Evolutionary conservation across 2,329 filamentous ascomycete genomes (phyloP).

Genomic region (Aspergillus amoenus): DNA sequence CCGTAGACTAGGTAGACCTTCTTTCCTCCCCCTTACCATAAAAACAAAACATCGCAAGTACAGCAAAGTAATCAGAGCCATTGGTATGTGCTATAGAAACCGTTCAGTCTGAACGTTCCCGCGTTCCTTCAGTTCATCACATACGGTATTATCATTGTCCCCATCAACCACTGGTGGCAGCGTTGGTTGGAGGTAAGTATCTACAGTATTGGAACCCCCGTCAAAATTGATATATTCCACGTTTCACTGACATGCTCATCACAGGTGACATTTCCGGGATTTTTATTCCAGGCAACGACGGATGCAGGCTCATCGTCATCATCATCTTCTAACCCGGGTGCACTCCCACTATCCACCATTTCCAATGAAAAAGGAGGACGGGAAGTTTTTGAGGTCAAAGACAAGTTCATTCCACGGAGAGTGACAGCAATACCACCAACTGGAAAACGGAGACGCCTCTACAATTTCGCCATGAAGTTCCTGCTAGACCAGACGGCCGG

Average conservation of each 20-base stretch:
- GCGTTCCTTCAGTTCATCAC: constrained; percentile 75
- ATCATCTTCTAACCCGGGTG: not conserved
- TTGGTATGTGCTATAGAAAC: constrained; percentile 34
- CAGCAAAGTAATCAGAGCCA: not conserved
- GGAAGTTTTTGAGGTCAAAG: constrained; percentile 9
- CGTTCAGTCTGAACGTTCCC: constrained; percentile 61
- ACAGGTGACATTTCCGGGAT: constrained; percentile 62
- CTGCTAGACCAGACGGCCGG: constrained; percentile 58
- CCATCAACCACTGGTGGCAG: constrained; percentile 88
- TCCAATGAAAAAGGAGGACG: not conserved
- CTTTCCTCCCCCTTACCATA: not conserved
- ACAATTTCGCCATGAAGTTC: constrained; percentile 53
- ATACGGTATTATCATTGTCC: constrained; percentile 70
- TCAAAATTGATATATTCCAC: not conserved
- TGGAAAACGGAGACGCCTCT: constrained; percentile 44
- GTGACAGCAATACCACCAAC: not conserved
- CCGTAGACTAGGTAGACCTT: not conserved
- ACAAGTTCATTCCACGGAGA: constrained; percentile 7
- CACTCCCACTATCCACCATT: not conserved
- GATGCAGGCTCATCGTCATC: not conserved
- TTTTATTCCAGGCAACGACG: constrained; percentile 34
- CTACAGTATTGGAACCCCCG: no score
- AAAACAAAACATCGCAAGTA: not conserved
- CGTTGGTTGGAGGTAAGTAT: constrained; percentile 64
- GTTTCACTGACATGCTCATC: not conserved